Evolutionary conservation across 768 basidiomycete genomes (phyloP), one percentile per base, ranked within the genome.

Genomic region (Psilocybe cyanescens): DNA sequence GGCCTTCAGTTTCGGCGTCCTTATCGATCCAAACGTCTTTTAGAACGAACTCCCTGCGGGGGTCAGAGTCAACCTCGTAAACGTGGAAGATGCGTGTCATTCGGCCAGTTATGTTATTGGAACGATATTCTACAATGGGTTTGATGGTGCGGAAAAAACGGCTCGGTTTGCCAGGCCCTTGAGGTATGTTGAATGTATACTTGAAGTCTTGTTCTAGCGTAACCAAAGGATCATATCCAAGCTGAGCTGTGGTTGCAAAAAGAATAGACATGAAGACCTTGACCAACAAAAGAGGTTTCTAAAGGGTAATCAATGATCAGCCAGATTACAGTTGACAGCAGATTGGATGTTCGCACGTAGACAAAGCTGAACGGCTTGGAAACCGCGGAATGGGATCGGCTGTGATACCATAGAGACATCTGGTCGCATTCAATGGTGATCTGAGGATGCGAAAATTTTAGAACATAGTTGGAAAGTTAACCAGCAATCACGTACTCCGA

Each of bases 11-110:
- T 29, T 31, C 29, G 12, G 12, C 24, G 3, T 4, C 9, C 3
- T 31, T 9, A 31, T 29, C 51, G 9, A 58, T 28, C 56, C 55
- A 60, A 28, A 57, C 60, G 6, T 53, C 51, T 29, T 53, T 33
- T 7, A 53, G 7, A 44, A 44, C 7, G 14, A 12, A 44, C 41
- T 4, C 5, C 41, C 14, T 44, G 8, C 14, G 41, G 5, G 41
- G 11, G 14, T 44, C 14, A 16, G 41, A 14, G n/a, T n/a, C n/a
- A 44, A 39, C 8, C 8, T 39, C 37, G 7, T 16, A 5, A n/a
- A 12, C 41, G 14, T 8, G 41, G 14, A 14, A 44, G 14, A 44
- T 44, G 4, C 41, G 41, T 1, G 41, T 44, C 41, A 44, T 44
- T 8, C 9, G 11, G 11, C 41, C 41, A 1, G 41, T 16, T 12